A percentile compares a stretch with the other conserved stretches of the same genome.
phyloP scores from a whole-genome alignment of 140 eudicot species.

The Artemisia princeps region DNA sequence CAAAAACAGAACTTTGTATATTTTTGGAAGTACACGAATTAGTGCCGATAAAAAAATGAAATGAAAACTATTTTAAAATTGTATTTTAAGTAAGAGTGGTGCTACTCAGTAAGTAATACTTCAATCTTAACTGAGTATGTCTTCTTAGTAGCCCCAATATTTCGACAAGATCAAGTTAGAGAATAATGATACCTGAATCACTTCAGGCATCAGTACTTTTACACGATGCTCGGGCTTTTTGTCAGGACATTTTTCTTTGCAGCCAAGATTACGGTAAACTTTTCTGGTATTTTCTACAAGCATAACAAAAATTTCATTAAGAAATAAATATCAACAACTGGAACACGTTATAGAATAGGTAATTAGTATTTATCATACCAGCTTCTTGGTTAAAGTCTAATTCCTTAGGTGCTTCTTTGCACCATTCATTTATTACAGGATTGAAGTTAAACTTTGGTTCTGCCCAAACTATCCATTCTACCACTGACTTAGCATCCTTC shows the following conservation, averaged over 20 bases:
- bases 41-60: too few species aligned
- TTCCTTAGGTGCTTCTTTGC: conserved; percentile 93
- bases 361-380: conserved; percentile 35
- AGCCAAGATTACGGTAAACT: conserved; percentile 70
- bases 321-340: conserved; percentile 1
- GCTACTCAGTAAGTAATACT: too few species aligned
- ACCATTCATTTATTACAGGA: conserved; percentile 92
- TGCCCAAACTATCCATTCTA: conserved; percentile 95
- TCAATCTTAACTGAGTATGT: too few species aligned
- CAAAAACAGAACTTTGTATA: background rate
- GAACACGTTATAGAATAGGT: background rate
- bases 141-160: background rate
- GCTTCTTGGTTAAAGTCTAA: conserved; percentile 84
- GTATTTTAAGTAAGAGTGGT: too few species aligned
- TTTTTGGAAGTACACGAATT: too few species aligned
- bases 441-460: conserved; percentile 83
- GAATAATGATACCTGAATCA: conserved; percentile 54
- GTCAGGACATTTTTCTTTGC: conserved; percentile 35
- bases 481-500: conserved; percentile 81
- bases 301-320: conserved; percentile 15
- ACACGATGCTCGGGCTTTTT: conserved; percentile 42
- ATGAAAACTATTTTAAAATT: too few species aligned
- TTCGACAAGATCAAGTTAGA: background rate
- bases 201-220: conserved; percentile 81
- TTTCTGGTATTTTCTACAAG: conserved; percentile 66